phyloP scores from a whole-genome alignment of 1,139 yeast species.

The Yamadazyma triangularis region DNA sequence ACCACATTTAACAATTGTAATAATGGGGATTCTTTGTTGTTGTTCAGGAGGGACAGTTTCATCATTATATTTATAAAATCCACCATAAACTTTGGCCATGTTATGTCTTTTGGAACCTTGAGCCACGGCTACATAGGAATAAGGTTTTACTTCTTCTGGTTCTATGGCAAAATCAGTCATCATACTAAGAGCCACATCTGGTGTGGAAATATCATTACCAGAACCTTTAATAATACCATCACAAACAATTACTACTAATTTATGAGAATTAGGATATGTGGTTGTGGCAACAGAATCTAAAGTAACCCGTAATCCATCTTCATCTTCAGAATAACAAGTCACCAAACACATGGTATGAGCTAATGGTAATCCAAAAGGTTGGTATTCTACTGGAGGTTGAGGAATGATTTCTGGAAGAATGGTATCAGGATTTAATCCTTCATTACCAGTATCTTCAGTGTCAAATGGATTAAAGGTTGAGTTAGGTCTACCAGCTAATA shows the following conservation, averaged over 20 bases:
- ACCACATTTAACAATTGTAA: constrained; percentile 87
- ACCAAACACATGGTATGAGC: constrained; percentile 82
- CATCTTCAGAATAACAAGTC: constrained; percentile 94
- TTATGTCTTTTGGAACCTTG: constrained; percentile 91
- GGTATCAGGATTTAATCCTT: constrained; percentile 62
- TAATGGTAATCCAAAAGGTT: constrained; percentile 84
- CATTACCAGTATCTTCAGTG: constrained; percentile 35
- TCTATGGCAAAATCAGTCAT: constrained; percentile 78
- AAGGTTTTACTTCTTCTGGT: constrained; percentile 67
- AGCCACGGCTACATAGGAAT: constrained; percentile 92
- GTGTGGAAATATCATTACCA: constrained; percentile 81
- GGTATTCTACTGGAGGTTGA: constrained; percentile 86
- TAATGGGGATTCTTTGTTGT: constrained; percentile 85
- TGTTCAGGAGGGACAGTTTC: constrained; percentile 69
- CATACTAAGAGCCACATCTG: constrained; percentile 82
- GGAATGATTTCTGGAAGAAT: constrained; percentile 72
- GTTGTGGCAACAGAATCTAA: constrained; percentile 89
- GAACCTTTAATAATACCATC: constrained; percentile 95
- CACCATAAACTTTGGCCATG: constrained; percentile 94
- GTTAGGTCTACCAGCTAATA: constrained; percentile 29
- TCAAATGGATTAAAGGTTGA: constrained; percentile 37
- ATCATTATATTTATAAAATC: constrained; percentile 81
- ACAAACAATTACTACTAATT: constrained; percentile 76
- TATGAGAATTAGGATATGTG: constrained; percentile 92
- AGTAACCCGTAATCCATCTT: constrained; percentile 78